Conservation (phyloP, 2,329 filamentous ascomycete species). For the Sarocladium oryzae region DNA sequence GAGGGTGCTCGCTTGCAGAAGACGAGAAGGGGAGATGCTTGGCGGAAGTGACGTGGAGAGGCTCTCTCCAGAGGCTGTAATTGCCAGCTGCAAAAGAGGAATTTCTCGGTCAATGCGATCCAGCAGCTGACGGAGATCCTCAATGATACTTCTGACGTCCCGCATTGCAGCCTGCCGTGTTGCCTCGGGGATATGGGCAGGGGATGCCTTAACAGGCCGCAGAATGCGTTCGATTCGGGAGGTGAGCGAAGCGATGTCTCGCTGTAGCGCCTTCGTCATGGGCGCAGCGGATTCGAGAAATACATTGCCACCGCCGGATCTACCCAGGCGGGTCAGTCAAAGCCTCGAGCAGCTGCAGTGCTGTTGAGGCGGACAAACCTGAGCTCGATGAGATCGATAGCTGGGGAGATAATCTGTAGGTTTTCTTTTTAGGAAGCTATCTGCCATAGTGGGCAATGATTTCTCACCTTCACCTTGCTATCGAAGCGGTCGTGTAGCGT, state of each 20-base stretch:
- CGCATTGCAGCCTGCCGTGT: slow-evolving; percentile 53
- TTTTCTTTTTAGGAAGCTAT: not conserved
- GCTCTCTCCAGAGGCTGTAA: slow-evolving; percentile 86
- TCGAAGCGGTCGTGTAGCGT: slow-evolving; percentile 68
- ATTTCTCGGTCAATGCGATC: slow-evolving; percentile 82
- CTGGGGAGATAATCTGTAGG: slow-evolving; percentile 72
- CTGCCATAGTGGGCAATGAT: not conserved
- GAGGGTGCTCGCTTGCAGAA: slow-evolving; percentile 89
- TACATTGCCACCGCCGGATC: slow-evolving; percentile 47
- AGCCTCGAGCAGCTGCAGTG: slow-evolving; percentile 24
- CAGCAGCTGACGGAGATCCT: slow-evolving; percentile 69
- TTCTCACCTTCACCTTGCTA: slow-evolving; percentile 74
- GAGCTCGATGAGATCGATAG: slow-evolving; percentile 87
- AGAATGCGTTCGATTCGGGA: slow-evolving; percentile 55
- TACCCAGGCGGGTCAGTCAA: slow-evolving; percentile 19
- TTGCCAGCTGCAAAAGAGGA: slow-evolving; percentile 85
- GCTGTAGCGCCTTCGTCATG: slow-evolving; percentile 74
- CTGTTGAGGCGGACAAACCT: slow-evolving; percentile 43
- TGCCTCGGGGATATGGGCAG: slow-evolving; percentile 9
- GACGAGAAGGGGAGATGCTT: slow-evolving; percentile 80
- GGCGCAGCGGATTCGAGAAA: slow-evolving; percentile 76
- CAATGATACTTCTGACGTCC: slow-evolving; percentile 49
- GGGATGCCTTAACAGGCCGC: not conserved
- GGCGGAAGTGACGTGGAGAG: slow-evolving; percentile 73
- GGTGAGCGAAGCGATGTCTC: slow-evolving; percentile 76